Base-by-base conservation (phyloP, 257 asterid genomes). In the Cinchona pubescens region DNA sequence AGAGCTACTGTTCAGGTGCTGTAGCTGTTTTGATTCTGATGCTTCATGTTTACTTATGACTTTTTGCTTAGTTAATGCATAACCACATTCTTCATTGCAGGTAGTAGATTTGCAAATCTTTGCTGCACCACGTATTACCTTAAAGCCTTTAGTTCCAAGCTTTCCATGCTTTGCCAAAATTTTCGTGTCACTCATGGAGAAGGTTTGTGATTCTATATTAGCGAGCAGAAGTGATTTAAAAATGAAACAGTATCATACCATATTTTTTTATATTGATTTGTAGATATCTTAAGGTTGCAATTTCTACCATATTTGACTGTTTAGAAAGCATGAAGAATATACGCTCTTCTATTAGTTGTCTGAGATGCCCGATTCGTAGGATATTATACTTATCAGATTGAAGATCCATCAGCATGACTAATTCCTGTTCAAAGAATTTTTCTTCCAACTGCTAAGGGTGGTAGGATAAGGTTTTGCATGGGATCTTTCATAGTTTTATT, bases 141-240 rank as follows among this genome's bases (percentile, higher is more conserved):
- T 95, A 27, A 95, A 91, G 92, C 98, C 97, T 83, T 87, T 95
- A 69, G 99, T 95, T 82, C 98, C 99, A 75, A 92, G 98, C 85
- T 95, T 95, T 86, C 99, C 99, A 71, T 95, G 99, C 80, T 95
- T 92, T 78, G 92, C 93, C 80, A 88, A 85, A 74, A 91, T 92
- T 42, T 42, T 29, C 46, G 91, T 92, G 66, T 89, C 97, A 69
- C 98, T 92, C 69, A 91, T 91, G 98, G 94, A 92, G 78, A 92
- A 92, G 98, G 98, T 92, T 78, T 82, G 87, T 80, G 48, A 43
- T 75, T 60, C n/a, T 42, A 68, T 68, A 11, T 71, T 71, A 23
- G 25, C 27, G 19, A 55, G 42, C 23, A 7, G 15, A 42, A 40
- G 35, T 10, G 35, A 49, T 70, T 37, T 25, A 9, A 10, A 16